Conservation (phyloP, 768 basidiomycete species). For the Sarcomyxa edulis region DNA sequence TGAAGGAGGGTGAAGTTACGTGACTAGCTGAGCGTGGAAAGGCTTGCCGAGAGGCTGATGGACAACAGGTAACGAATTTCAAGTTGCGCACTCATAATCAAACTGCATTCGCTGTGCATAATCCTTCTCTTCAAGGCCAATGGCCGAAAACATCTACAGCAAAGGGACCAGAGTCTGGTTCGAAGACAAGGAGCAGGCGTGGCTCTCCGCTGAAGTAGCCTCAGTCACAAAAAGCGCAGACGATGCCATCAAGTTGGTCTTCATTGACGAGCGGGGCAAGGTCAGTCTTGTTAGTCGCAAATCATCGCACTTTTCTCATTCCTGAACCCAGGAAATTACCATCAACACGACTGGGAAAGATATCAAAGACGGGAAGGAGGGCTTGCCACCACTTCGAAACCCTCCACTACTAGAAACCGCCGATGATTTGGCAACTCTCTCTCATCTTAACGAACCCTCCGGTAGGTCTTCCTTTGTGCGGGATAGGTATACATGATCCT, state of each 20-base stretch:
- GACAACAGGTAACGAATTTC: no score
- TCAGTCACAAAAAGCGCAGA: constrained; percentile 57
- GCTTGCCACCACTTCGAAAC: constrained; percentile 90
- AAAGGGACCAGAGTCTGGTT: constrained; percentile 91
- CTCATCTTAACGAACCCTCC: constrained; percentile 96
- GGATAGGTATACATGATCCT: no score
- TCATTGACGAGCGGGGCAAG: constrained; percentile 91
- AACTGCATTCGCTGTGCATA: no score
- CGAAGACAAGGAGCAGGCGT: constrained; percentile 89
- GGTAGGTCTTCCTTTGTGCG: constrained; percentile 51
- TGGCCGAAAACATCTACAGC: constrained; percentile 92
- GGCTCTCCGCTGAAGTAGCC: constrained; percentile 86
- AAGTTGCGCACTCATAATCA: no score
- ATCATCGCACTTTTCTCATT: constrained; percentile 8
- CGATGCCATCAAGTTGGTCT: constrained; percentile 78
- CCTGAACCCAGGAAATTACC: constrained; percentile 56
- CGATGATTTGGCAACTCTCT: constrained; percentile 96
- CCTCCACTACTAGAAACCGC: constrained; percentile 95
- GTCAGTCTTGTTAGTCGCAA: constrained; percentile 32
- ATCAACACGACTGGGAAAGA: constrained; percentile 77
- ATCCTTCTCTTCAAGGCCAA: constrained; percentile 20
- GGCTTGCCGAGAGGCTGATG: no score
- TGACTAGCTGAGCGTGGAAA: no score
- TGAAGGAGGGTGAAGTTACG: no score
- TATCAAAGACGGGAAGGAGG: constrained; percentile 74